A percentile compares a stretch with the other conserved stretches of the same genome.
Conservation (phyloP, 2,329 filamentous ascomycete genomes). For the Sporothrix curviconia region DNA sequence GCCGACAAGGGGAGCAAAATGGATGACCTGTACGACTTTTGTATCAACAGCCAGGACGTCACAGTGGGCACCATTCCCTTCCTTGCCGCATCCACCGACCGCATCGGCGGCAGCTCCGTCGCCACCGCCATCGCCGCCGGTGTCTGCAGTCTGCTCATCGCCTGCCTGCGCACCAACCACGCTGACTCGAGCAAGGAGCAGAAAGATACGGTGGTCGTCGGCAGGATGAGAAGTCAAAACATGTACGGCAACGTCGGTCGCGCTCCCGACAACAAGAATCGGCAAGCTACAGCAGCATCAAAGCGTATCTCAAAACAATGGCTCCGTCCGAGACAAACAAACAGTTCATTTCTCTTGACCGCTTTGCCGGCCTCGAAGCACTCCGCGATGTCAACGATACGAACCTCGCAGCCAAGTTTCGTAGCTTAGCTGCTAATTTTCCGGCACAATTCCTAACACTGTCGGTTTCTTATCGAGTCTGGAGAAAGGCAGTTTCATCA, state of each 20-base stretch:
- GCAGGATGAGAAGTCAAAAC: not conserved
- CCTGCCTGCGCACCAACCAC: conserved; percentile 17
- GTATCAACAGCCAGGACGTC: conserved; percentile 10
- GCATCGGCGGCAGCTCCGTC: conserved; percentile 13
- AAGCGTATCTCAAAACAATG: not conserved
- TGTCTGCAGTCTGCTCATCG: conserved; percentile 22
- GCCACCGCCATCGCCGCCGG: conserved; percentile 18
- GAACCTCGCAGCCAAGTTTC: too few species aligned
- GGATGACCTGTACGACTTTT: conserved; percentile 11
- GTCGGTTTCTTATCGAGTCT: too few species aligned
- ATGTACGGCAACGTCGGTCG: not conserved
- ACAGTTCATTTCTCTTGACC: conserved; percentile 1
- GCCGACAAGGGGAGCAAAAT: not conserved
- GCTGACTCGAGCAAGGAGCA: not conserved
- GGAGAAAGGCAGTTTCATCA: too few species aligned
- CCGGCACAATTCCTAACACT: too few species aligned
- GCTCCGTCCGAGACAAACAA: not conserved
- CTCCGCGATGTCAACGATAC: conserved; percentile 4
- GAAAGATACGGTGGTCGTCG: not conserved
- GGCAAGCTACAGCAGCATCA: not conserved
- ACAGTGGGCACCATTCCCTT: conserved; percentile 14
- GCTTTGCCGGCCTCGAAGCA: conserved; percentile 1
- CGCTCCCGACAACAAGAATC: not conserved
- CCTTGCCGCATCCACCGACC: conserved; percentile 5
- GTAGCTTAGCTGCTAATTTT: too few species aligned